These are phyloP conservation scores for Psilocybe cyanescens DNA, from an alignment of 768 basidiomycete genomes.

Conservation along the genomic window DNA sequence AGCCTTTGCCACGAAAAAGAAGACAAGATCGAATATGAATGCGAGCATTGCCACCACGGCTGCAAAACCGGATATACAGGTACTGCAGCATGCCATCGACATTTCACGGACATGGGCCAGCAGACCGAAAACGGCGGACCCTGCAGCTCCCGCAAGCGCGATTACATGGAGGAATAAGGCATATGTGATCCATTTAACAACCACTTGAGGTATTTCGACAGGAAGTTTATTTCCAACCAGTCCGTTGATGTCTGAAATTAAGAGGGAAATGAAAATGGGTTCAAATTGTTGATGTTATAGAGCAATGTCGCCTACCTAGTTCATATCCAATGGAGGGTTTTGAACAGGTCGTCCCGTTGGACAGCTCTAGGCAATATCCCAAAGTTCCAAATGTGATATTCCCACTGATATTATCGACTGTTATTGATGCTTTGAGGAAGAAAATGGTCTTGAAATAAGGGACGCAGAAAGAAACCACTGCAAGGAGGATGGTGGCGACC, in stretches of 20 bases:
- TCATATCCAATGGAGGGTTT: constrained; percentile 85
- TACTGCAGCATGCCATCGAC: constrained; percentile 84
- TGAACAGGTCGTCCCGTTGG: constrained; percentile 69
- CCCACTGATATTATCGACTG: constrained; percentile 50
- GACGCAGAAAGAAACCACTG: constrained; percentile 88
- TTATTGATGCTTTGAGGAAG: constrained; percentile 81
- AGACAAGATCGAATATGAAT: constrained; percentile 89
- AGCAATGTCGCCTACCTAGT: constrained; percentile 61
- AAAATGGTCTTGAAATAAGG: constrained; percentile 88
- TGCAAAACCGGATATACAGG: constrained; percentile 80
- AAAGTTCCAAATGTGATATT: constrained; percentile 85
- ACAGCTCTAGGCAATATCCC: constrained; percentile 79
- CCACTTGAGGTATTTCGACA: constrained; percentile 78
- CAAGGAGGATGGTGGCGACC: constrained; percentile 77
- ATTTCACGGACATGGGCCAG: constrained; percentile 88
- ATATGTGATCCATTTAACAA: constrained; percentile 96
- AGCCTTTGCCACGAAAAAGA: constrained; percentile 89
- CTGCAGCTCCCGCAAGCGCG: constrained; percentile 74
- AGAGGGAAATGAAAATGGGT: background rate
- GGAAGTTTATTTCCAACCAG: constrained; percentile 71
- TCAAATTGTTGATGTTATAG: background rate
- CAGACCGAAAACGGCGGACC: constrained; percentile 80
- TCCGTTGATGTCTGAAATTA: constrained; percentile 70
- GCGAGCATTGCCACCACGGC: constrained; percentile 81
- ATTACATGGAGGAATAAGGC: constrained; percentile 91